phyloP scores from a whole-genome alignment of 306 rosid genomes.

The Herpetospermum pedunculosum region DNA sequence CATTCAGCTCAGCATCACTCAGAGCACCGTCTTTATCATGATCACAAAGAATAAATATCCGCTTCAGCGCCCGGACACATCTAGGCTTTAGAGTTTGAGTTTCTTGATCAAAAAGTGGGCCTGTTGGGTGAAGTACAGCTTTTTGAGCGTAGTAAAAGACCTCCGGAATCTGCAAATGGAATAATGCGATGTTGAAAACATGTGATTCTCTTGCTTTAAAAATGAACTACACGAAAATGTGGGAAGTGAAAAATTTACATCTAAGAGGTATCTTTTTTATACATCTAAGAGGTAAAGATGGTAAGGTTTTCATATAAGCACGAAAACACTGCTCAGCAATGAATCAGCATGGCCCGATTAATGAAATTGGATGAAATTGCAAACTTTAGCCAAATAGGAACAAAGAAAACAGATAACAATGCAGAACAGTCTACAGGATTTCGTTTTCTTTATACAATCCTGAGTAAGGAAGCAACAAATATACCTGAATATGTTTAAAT shows the following conservation, averaged over 20 bases:
- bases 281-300: not conserved
- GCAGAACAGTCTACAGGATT: not conserved
- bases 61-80: slow-evolving; percentile 87
- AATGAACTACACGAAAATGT: not conserved
- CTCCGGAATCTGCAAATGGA: slow-evolving; percentile 66
- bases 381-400: not conserved
- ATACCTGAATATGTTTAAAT: slow-evolving; percentile 81
- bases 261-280: not conserved
- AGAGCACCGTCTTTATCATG: slow-evolving; percentile 90
- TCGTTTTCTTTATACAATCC: not conserved
- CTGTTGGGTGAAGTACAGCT: slow-evolving; percentile 97
- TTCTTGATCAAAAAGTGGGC: slow-evolving; percentile 94
- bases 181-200: not conserved
- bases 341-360: not conserved
- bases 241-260: not conserved
- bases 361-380: not conserved
- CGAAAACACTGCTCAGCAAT: not conserved
- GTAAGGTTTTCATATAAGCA: not conserved
- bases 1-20: slow-evolving; percentile 46
- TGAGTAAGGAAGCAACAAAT: not conserved
- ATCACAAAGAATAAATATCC: slow-evolving; percentile 90
- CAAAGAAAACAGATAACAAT: not conserved
- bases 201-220: not conserved
- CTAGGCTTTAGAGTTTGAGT: slow-evolving; percentile 89
- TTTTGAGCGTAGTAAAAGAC: slow-evolving; percentile 97